Evolutionary conservation across 331 rosid genomes (phyloP), one percentile per base, ranked within the genome.

Genomic region (Telfairia occidentalis): DNA sequence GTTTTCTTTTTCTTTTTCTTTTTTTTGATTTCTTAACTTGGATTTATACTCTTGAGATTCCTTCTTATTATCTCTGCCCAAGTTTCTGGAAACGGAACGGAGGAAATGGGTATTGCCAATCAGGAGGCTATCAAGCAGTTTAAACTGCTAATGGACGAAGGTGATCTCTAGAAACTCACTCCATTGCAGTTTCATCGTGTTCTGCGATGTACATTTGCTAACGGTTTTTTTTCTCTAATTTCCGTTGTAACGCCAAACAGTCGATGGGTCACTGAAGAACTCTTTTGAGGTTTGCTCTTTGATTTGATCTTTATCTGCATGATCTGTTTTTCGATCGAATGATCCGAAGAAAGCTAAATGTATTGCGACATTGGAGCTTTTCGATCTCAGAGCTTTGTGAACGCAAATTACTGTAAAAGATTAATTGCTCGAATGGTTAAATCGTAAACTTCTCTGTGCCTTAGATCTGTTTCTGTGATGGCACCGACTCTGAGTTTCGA

Each of bases 111-210:
- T 77, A 45, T 82, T 54, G 82, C 75, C 29, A 79, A 90, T 85
- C 87, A 80, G 72, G 96, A 92, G 66, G 97, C 97, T 58, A 70
- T 95, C 76, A 89, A 84, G 87, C 93, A 92, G 80, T 50, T 95
- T 67, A 80, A 83, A 78, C 58, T 87, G 80, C 75, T 92, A 55
- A 66, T 92, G 91, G 92, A 89, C 40, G 81, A 90, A 71, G 87
- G 97, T 87, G 52, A 66, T 85, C 55, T 45, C 73, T 73, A 19
- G 35, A 23, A 74, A 28, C 38, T 61, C 72, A 38, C 5, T 78
- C 1, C 10, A 37, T 83, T 65, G 59, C 37, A 49, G 40, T 75
- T n/a, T 59, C 57, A n/a, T 81, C 77, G 26, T 78, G 26, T 80
- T 79, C 54, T 35, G 78, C 65, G n/a, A 80, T 81, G 85, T 84